These are phyloP conservation scores for Candida sanyiensis DNA, from an alignment of 805 yeast genomes.

Conservation along the genomic window DNA sequence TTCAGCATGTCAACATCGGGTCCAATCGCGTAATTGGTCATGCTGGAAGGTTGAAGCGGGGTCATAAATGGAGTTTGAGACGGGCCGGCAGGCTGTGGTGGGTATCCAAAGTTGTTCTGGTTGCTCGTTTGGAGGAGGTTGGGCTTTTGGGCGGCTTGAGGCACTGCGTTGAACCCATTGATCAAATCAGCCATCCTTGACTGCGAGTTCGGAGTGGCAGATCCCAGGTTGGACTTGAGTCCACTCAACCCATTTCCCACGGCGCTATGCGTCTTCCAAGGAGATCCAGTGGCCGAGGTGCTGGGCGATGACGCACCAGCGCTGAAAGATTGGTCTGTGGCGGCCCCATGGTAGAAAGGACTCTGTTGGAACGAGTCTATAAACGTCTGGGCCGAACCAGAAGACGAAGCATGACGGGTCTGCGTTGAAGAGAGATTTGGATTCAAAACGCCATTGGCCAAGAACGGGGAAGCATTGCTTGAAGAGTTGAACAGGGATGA, in stretches of 20 bases:
- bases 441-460: slow-evolving; percentile 2
- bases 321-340: background rate
- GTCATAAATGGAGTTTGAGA: slow-evolving; percentile 1
- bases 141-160: slow-evolving; percentile 3
- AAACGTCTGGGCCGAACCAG: slow-evolving; percentile 1
- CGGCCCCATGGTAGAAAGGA: background rate
- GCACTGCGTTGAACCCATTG: background rate
- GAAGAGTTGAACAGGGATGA: slow-evolving; percentile 4
- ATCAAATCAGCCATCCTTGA: background rate
- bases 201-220: background rate
- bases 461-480: slow-evolving; percentile 3
- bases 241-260: background rate
- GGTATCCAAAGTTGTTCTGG: background rate
- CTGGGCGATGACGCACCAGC: background rate
- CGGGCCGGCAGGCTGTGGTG: slow-evolving; percentile 1
- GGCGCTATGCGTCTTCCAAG: slow-evolving; percentile 5
- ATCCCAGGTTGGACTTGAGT: background rate
- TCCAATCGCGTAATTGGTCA: background rate
- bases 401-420: background rate
- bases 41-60: background rate
- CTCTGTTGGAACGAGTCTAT: background rate
- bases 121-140: background rate
- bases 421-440: background rate
- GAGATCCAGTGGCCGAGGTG: slow-evolving; percentile 1
- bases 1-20: slow-evolving; percentile 9